A percentile compares a stretch with the other conserved stretches of the same genome.
Conservation (phyloP, 1,139 yeast genomes). For the Debaryomyces robertsiae region DNA sequence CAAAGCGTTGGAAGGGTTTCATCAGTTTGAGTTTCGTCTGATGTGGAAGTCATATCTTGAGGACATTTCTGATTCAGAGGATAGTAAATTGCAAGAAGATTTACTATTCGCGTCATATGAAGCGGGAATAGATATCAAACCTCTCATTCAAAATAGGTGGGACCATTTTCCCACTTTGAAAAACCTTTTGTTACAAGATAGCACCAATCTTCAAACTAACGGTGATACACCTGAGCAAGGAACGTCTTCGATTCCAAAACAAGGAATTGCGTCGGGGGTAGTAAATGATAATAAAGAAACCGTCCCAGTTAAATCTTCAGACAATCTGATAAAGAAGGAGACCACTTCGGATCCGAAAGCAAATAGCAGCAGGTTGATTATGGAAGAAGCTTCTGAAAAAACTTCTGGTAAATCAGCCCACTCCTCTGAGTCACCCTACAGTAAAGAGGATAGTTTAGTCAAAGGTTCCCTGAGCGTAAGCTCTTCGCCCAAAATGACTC, state of each 20-base stretch:
- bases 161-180: constrained; percentile 17
- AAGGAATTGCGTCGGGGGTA: not conserved
- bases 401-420: too few species aligned
- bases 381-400: too few species aligned
- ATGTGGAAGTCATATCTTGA: constrained; percentile 25
- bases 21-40: constrained; percentile 19
- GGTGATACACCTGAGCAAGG: constrained; percentile 3
- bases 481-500: too few species aligned
- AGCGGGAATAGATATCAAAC: constrained; percentile 19
- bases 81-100: constrained; percentile 21
- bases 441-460: too few species aligned
- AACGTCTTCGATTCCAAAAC: not conserved
- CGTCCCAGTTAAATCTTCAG: not conserved
- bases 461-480: too few species aligned
- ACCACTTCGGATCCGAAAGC: not conserved
- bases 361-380: too few species aligned
- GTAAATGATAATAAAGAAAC: not conserved
- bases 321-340: not conserved
- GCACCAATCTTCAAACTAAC: constrained; percentile 15
- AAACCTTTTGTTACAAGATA: constrained; percentile 13
- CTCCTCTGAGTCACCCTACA: too few species aligned
- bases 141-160: constrained; percentile 17
- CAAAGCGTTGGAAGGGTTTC: constrained; percentile 17
- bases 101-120: constrained; percentile 20
- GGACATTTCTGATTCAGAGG: constrained; percentile 14